Evolutionary conservation across 177 flowering plant species (phyloP), one percentile per base, ranked within the genome.

Genomic region (Vitis hybrid): DNA sequence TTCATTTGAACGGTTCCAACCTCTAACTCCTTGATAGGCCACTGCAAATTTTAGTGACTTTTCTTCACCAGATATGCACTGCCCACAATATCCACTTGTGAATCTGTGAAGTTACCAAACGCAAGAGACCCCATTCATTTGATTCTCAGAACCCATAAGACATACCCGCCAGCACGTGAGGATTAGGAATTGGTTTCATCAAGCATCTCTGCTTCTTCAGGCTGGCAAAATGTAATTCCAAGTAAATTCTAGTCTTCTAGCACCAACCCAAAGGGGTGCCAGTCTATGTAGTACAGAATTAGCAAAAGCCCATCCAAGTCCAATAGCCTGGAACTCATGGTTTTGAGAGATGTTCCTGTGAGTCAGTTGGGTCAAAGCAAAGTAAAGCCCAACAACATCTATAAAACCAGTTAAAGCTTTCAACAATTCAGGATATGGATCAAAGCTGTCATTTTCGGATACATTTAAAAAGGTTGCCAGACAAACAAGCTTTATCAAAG

Each of bases 301-400:
- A 61, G 99, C 98, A 79, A 95, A 95, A 63, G 99, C 99, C 99
- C 99, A 95, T 50, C 99, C 99, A 52, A 95, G 93, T 74, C 99
- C 99, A 72, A 93, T 95, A 39, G 99, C 98, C 76, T 91, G 99
- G 71, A 95, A 95, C 76, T 93, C 93, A 79, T 95, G 98, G 82
- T 90, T 90, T n/a, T n/a, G n/a, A n/a, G n/a, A n/a, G n/a, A n/a
- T n/a, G n/a, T n/a, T n/a, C n/a, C n/a, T n/a, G n/a, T 68, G 98
- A 61, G 99, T 91, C 81, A 95, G 71, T 80, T 95, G 98, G 48
- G 98, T 91, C 81, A 95, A 80, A 55, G 98, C 98, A 88, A 86
- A 90, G 75, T 93, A 95, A 18, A 18, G 19, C 19, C 19, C 19
- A 18, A 18, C 19, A 18, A 18, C 19, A 18, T 18, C 19, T 18